Evolutionary conservation across 805 yeast species (phyloP).

Genomic region (Candida incommunis): DNA sequence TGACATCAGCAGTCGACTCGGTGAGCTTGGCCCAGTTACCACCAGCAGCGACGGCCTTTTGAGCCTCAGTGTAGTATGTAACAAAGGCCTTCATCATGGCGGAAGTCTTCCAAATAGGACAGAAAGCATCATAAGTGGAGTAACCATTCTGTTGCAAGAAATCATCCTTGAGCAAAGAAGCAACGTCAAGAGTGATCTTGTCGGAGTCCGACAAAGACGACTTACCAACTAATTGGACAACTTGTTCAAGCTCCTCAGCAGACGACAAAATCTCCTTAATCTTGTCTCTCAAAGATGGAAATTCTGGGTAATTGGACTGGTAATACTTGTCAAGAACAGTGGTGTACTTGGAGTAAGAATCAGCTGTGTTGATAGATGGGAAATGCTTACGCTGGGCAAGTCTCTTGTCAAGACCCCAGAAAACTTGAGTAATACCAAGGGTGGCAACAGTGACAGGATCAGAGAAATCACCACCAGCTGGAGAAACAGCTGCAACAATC

Average conservation of each 20-base stretch:
- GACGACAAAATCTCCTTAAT: constrained; percentile 88
- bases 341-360: constrained; percentile 94
- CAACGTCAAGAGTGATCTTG: constrained; percentile 90
- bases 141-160: constrained; percentile 99
- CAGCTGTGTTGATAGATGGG: constrained; percentile 95
- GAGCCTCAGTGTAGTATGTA: constrained; percentile 91
- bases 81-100: constrained; percentile 96
- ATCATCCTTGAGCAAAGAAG: constrained; percentile 87
- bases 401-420: constrained; percentile 99
- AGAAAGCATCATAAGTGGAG: constrained; percentile 95
- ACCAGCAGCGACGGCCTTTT: constrained; percentile 88
- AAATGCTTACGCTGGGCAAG: constrained; percentile 99
- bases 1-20: constrained; percentile 80
- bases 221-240: constrained; percentile 97
- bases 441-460: constrained; percentile 99
- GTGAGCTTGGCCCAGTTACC: constrained; percentile 87
- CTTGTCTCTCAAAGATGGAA: constrained; percentile 78
- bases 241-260: constrained; percentile 98
- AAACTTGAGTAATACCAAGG: constrained; percentile 98
- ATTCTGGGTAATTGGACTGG: constrained; percentile 77
- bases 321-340: constrained; percentile 75
- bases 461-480: constrained; percentile 99
- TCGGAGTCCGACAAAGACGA: constrained; percentile 94
- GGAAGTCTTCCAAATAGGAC: constrained; percentile 98
- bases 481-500: constrained; percentile 99